Percentiles rank a stretch among this genome's conserved stretches.
These are phyloP conservation scores for Ophiocytium majus DNA, from an alignment of 352 stramenopile species.

Conservation along the genomic window DNA sequence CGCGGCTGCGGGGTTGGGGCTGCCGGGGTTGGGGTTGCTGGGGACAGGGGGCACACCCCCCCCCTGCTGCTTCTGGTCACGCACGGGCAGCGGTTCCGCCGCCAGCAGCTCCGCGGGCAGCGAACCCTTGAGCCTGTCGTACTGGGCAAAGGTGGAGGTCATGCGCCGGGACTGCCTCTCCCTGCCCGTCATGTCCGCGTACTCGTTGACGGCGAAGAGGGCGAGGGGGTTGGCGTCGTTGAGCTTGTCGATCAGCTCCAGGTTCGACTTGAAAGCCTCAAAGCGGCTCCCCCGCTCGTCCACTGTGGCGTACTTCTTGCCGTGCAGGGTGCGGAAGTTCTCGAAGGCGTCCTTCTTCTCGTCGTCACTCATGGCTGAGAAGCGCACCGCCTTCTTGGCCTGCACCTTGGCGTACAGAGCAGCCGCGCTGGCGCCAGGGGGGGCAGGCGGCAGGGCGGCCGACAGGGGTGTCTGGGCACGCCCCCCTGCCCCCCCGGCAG, in stretches of 20 bases:
- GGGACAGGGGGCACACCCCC: neutral
- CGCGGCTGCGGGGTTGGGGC: neutral
- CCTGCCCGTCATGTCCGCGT: slow-evolving; percentile 35
- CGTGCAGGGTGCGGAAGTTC: neutral
- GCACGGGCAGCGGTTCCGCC: neutral
- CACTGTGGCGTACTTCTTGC: neutral
- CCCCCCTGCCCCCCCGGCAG: too few relatives aligned
- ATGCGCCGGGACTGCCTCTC: slow-evolving; percentile 32
- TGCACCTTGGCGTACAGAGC: neutral
- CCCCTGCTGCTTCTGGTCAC: neutral
- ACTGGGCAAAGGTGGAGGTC: slow-evolving; percentile 13
- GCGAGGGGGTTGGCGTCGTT: slow-evolving; percentile 30
- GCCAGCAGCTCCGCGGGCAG: slow-evolving; percentile 3
- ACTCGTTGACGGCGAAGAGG: slow-evolving; percentile 37
- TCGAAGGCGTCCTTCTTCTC: neutral
- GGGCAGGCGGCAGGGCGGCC: neutral
- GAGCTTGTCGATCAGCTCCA: slow-evolving; percentile 23
- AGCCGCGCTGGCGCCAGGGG: too few relatives aligned
- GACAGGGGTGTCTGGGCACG: neutral
- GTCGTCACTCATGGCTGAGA: neutral
- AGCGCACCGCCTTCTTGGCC: neutral
- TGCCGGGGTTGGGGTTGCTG: neutral
- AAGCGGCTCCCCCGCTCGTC: neutral
- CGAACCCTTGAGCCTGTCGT: neutral
- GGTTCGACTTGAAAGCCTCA: slow-evolving; percentile 3